Conservation (phyloP, 345 rosid genomes). For the Clausena lansium region DNA sequence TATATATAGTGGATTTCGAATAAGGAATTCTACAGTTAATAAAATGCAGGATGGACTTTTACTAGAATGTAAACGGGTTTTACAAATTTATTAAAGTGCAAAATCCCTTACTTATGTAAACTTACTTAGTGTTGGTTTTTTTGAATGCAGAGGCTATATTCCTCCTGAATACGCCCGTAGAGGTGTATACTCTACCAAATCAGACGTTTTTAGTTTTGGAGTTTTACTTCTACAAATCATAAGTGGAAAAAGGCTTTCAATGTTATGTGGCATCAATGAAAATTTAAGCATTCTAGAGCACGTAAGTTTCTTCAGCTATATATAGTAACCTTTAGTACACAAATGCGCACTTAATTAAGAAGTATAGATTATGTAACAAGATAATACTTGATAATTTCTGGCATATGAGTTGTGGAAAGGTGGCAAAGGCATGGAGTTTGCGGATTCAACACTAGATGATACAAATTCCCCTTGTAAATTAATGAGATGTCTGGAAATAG, state of each 20-base stretch:
- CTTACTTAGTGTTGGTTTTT: background rate
- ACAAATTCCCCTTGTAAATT: background rate
- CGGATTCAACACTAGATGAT: constrained; percentile 2
- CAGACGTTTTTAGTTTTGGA: constrained; percentile 47
- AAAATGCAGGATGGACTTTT: too few species aligned
- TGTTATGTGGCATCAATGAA: constrained; percentile 29
- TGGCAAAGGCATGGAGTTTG: background rate
- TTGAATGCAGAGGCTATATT: constrained; percentile 35
- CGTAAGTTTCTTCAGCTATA: constrained; percentile 20
- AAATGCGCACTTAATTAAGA: background rate
- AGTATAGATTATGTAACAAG: background rate
- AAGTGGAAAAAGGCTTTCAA: constrained; percentile 32
- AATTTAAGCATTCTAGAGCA: constrained; percentile 31
- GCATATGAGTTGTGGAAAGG: constrained; percentile 8
- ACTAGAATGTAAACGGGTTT: too few species aligned
- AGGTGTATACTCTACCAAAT: constrained; percentile 43
- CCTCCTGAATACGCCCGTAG: constrained; percentile 42
- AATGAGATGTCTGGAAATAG: background rate
- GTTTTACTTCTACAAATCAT: constrained; percentile 46
- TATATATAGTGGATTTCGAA: background rate
- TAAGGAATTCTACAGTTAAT: fast-evolving
- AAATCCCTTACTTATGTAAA: too few species aligned
- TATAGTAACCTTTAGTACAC: too few species aligned
- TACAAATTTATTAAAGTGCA: too few species aligned
- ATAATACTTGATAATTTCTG: background rate